Evolutionary conservation across 179 eudicot genomes (phyloP), one percentile per base, ranked within the genome.

Genomic region (Drosera spatulata): DNA sequence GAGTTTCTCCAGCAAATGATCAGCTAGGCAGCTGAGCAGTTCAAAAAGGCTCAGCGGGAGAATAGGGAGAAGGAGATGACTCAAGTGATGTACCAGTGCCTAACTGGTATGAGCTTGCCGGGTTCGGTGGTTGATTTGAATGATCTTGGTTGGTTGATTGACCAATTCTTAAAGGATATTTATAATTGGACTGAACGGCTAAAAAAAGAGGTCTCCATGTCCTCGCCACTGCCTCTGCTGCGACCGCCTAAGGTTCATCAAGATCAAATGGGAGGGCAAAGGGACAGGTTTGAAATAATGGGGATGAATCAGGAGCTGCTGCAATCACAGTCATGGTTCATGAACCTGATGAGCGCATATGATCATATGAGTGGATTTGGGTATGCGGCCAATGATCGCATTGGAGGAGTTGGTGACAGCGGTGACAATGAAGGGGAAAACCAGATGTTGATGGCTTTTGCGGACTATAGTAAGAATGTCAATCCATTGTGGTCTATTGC

Each of bases 81-180:
- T 22, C 33, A 22, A 22, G 33, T 22, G 33, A 22, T 22, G 33
- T 22, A 22, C 33, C 33, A 0, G 33, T 3, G 56, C 7, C 2
- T 22, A n/a, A 9, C 8, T 7, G 56, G 75, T 51, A 62, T 60
- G 65, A 43, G 58, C 1, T 45, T 73, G 6, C 70, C 70, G 39
- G 68, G 66, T 12, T 41, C 73, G 58, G 70, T 73, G 10, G 38
- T 73, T 12, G 81, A 77, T 53, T 38, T 77, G 42, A 77, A 69
- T 66, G 81, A 77, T 42, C 70, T 77, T 41, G 66, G 73, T 58
- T 77, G 73, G 73, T 71, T 77, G 58, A 67, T 67, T 61, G 73
- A 77, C 47, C 73, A 65, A 55, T 62, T 64, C 13, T 41, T 77
- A 10, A 53, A 51, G 60, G 78, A 70, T 54, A 73, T 77, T 52